Conservation (phyloP, 495 filamentous ascomycete genomes). For the Aspergillus sparsus region DNA sequence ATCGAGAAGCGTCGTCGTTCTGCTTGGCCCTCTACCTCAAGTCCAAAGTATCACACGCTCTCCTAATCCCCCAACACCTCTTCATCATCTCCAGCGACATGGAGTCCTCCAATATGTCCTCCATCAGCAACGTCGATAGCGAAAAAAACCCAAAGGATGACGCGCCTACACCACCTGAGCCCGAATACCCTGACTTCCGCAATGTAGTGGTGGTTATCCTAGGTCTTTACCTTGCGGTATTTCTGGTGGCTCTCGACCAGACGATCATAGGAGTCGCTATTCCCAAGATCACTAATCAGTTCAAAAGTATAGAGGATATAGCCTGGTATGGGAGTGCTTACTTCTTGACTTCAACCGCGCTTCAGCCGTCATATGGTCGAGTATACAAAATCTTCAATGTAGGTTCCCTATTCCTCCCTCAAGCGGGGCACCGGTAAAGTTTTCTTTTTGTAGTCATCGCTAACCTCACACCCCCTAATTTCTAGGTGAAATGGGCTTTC, state of each 20-base stretch:
- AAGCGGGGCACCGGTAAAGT: too few species aligned
- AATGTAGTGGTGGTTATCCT: constrained; percentile 21
- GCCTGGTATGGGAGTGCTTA: constrained; percentile 50
- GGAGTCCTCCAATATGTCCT: constrained; percentile 1
- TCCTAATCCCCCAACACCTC: neutral
- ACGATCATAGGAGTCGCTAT: constrained; percentile 48
- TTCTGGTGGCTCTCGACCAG: constrained; percentile 54
- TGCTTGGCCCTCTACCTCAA: too few species aligned
- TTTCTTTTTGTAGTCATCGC: neutral
- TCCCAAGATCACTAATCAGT: constrained; percentile 40
- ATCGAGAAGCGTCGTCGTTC: too few species aligned
- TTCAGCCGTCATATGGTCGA: constrained; percentile 36
- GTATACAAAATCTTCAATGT: constrained; percentile 37
- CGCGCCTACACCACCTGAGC: neutral
- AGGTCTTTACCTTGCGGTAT: constrained; percentile 46
- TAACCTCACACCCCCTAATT: neutral
- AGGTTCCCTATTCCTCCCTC: neutral
- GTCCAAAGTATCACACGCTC: too few species aligned
- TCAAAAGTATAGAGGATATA: constrained; percentile 45
- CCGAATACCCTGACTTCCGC: constrained; percentile 9
- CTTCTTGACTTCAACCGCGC: constrained; percentile 35
- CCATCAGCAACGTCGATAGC: neutral
- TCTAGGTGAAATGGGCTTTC: constrained; percentile 48
- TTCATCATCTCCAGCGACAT: neutral
- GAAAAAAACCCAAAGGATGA: constrained; percentile 14